Evolutionary conservation across 2,329 filamentous ascomycete genomes (phyloP).

Genomic region (Ophiosphaerella korrae): DNA sequence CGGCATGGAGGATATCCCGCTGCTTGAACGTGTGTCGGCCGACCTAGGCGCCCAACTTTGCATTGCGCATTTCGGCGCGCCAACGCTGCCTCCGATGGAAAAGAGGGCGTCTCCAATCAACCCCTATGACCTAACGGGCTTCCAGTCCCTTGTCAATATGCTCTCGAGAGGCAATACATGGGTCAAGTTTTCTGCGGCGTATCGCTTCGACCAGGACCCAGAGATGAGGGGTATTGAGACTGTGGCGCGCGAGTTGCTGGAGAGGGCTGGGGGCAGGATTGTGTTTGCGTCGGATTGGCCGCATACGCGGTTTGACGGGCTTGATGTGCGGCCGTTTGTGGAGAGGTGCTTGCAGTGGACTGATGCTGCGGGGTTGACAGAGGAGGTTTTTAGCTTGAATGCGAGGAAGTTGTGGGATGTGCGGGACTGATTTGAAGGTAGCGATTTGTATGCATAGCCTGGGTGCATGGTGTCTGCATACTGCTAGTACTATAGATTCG

Average conservation of each 20-base stretch:
- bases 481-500: too few relatives aligned
- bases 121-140: constrained; percentile 55
- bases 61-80: constrained; percentile 65
- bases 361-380: constrained; percentile 53
- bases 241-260: constrained; percentile 54
- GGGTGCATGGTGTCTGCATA: too few relatives aligned
- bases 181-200: constrained; percentile 65
- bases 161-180: constrained; percentile 57
- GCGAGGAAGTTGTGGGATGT: constrained; percentile 58
- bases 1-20: constrained; percentile 56
- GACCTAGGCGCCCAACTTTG: constrained; percentile 59
- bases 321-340: constrained; percentile 62
- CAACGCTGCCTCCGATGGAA: constrained; percentile 39
- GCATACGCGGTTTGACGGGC: constrained; percentile 64
- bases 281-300: constrained; percentile 70
- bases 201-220: constrained; percentile 57
- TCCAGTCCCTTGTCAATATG: constrained; percentile 55
- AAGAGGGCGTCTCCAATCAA: constrained; percentile 21
- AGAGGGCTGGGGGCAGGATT: constrained; percentile 46
- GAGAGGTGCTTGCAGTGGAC: constrained; percentile 58
- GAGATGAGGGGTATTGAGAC: constrained; percentile 54
- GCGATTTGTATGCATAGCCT: too few relatives aligned
- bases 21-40: constrained; percentile 52
- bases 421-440: background rate
- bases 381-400: constrained; percentile 60